A percentile compares a stretch with the other conserved stretches of the same genome.
phyloP scores from a whole-genome alignment of 176 grass and related monocot species.

The Musa itinerans region DNA sequence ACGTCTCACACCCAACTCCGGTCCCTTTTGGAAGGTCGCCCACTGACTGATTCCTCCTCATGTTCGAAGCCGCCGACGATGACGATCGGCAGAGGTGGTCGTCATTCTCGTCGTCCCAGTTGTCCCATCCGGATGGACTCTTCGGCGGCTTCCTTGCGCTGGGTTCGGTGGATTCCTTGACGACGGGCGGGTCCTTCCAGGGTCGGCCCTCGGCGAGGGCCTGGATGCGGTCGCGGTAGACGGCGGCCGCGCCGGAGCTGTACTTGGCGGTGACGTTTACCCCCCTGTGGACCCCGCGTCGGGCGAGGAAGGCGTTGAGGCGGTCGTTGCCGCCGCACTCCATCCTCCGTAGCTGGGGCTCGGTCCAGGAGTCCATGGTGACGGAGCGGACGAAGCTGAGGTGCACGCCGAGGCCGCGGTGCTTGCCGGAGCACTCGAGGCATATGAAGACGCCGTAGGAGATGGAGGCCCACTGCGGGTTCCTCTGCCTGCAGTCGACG shows the following conservation, averaged over 20 bases:
- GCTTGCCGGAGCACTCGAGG: slow-evolving; percentile 13
- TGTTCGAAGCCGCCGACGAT: neutral
- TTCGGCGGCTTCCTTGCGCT: neutral
- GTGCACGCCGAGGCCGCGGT: slow-evolving; percentile 4
- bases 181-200: slow-evolving; percentile 6
- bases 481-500: slow-evolving; percentile 2
- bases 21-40: neutral
- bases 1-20: neutral
- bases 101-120: neutral
- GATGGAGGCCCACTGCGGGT: slow-evolving; percentile 7
- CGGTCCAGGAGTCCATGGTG: slow-evolving; percentile 16
- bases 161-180: neutral
- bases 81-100: neutral
- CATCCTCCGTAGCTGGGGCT: slow-evolving; percentile 6
- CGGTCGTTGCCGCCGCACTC: neutral
- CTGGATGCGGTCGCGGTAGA: slow-evolving; percentile 11
- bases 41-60: neutral
- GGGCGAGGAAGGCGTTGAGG: slow-evolving; percentile 7
- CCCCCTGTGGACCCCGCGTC: neutral
- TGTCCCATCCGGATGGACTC: neutral
- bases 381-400: slow-evolving; percentile 11
- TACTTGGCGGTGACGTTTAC: neutral
- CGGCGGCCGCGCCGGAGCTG: neutral
- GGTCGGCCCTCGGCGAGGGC: slow-evolving; percentile 1
- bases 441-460: slow-evolving; percentile 9